Evolutionary conservation across 1,284 basidiomycete genomes (phyloP).

Genomic region (Ustilago cynodontis): DNA sequence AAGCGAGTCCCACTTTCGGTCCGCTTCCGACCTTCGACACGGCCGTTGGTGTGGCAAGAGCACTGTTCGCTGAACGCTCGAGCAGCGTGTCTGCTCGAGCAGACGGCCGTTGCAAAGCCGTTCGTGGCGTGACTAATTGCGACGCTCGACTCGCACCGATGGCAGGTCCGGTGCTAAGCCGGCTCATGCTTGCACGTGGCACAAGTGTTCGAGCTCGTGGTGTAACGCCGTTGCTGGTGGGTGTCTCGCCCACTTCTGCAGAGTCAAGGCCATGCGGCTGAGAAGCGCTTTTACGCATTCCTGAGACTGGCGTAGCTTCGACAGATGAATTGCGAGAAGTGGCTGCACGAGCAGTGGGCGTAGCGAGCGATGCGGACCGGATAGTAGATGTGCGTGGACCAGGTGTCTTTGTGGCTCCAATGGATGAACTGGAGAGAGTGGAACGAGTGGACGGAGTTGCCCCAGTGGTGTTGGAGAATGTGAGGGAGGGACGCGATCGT

Average conservation of each 20-base stretch:
- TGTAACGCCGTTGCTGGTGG: not conserved
- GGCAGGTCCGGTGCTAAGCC: conserved; percentile 16
- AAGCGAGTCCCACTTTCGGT: not conserved
- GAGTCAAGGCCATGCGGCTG: conserved; percentile 32
- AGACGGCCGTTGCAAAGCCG: not conserved
- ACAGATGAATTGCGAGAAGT: conserved; percentile 8
- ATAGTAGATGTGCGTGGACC: conserved; percentile 9
- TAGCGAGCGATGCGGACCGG: conserved; percentile 31
- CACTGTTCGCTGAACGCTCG: conserved; percentile 1
- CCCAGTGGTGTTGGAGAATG: not conserved
- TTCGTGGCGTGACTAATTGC: conserved; percentile 6
- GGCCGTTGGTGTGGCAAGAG: not conserved
- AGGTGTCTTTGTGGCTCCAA: not conserved
- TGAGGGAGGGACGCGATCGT: conserved; percentile 29
- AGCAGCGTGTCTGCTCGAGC: not conserved
- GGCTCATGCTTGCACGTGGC: conserved; percentile 33
- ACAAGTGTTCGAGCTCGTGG: conserved; percentile 24
- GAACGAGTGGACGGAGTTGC: not conserved
- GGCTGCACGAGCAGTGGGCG: conserved; percentile 20
- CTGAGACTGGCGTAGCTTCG: conserved; percentile 16
- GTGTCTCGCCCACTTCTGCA: conserved; percentile 7
- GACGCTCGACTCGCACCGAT: conserved; percentile 1
- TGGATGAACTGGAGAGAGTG: not conserved
- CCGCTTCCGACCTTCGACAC: conserved; percentile 11
- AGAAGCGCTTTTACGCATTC: conserved; percentile 41